Percentiles rank a stretch among this genome's conserved stretches.
Evolutionary conservation across 768 basidiomycete species (phyloP).

Genomic region (Russula virescens): DNA sequence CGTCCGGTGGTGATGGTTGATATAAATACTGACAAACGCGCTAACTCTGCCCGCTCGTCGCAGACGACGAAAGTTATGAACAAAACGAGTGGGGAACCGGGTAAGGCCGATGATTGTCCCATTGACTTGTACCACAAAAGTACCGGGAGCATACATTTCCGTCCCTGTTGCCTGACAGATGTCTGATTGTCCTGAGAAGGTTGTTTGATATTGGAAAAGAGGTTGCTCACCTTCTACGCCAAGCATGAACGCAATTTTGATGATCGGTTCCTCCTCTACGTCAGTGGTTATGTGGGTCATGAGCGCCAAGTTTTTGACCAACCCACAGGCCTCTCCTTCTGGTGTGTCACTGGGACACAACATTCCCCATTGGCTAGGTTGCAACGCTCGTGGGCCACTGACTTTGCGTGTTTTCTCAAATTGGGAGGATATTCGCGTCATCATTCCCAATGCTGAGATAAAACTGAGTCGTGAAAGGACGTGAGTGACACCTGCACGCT

Average conservation of each 20-base stretch:
- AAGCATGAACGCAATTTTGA: slow-evolving; percentile 86
- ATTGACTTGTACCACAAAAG: slow-evolving; percentile 95
- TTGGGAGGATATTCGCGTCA: slow-evolving; percentile 98
- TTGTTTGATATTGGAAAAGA: neutral
- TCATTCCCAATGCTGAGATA: slow-evolving; percentile 98
- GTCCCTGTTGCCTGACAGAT: slow-evolving; percentile 88
- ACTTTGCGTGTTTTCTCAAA: slow-evolving; percentile 99
- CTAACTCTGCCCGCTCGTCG: slow-evolving; percentile 88
- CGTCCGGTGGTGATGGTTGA: slow-evolving; percentile 90
- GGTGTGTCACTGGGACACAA: slow-evolving; percentile 97
- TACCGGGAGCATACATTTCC: slow-evolving; percentile 91
- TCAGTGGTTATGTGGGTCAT: slow-evolving; percentile 99
- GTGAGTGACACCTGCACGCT: slow-evolving; percentile 96
- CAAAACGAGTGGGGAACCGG: slow-evolving; percentile 77
- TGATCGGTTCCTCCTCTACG: slow-evolving; percentile 92
- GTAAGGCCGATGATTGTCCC: slow-evolving; percentile 94
- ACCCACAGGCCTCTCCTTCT: slow-evolving; percentile 97
- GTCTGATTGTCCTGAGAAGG: slow-evolving; percentile 43
- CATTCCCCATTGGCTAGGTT: slow-evolving; percentile 99
- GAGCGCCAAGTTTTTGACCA: slow-evolving; percentile 96
- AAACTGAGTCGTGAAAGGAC: slow-evolving; percentile 93
- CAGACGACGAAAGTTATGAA: slow-evolving; percentile 84
- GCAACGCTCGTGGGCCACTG: slow-evolving; percentile 92
- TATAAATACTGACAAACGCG: slow-evolving; percentile 95
- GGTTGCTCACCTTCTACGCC: slow-evolving; percentile 80